These are phyloP conservation scores for Raffaelea arxii DNA, from an alignment of 2,329 filamentous ascomycete genomes.

Conservation along the genomic window DNA sequence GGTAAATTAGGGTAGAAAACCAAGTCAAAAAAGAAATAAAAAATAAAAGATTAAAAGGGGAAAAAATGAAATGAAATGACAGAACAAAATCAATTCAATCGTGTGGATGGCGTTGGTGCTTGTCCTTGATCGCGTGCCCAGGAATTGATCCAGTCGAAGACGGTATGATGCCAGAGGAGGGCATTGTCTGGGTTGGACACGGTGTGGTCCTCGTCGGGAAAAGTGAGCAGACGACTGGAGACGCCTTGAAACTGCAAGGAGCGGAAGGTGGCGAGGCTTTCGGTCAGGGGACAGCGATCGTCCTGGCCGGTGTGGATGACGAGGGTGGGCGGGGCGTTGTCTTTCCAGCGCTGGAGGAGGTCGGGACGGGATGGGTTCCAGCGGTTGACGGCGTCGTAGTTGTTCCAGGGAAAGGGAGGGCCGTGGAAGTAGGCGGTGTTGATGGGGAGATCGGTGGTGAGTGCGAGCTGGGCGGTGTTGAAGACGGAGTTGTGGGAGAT, in stretches of 20 bases:
- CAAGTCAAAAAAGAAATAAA: background rate
- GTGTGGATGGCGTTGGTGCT: background rate
- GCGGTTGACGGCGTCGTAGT: slow-evolving; percentile 33
- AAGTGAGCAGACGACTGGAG: slow-evolving; percentile 59
- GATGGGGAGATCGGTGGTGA: slow-evolving; percentile 7
- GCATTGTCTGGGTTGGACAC: slow-evolving; percentile 60
- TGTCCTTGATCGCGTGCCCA: slow-evolving; percentile 12
- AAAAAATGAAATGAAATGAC: background rate
- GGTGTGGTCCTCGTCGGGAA: slow-evolving; percentile 66
- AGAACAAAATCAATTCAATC: background rate
- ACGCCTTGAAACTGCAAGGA: slow-evolving; percentile 58
- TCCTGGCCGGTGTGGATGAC: slow-evolving; percentile 64
- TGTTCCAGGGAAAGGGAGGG: slow-evolving; percentile 31
- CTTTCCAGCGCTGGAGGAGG: slow-evolving; percentile 46
- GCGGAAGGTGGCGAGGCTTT: slow-evolving; percentile 62
- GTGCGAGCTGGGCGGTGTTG: slow-evolving; percentile 18
- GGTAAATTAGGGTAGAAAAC: too few species aligned
- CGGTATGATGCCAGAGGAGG: slow-evolving; percentile 57
- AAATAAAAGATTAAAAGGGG: background rate
- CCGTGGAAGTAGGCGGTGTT: slow-evolving; percentile 30
- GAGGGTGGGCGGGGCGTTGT: slow-evolving; percentile 49
- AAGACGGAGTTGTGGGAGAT: slow-evolving; percentile 43
- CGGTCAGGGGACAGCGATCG: slow-evolving; percentile 39
- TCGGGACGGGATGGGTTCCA: slow-evolving; percentile 38
- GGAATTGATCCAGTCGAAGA: slow-evolving; percentile 58